Evolutionary conservation across 768 basidiomycete species (phyloP).

Genomic region (Sistotremastrum suecicum): DNA sequence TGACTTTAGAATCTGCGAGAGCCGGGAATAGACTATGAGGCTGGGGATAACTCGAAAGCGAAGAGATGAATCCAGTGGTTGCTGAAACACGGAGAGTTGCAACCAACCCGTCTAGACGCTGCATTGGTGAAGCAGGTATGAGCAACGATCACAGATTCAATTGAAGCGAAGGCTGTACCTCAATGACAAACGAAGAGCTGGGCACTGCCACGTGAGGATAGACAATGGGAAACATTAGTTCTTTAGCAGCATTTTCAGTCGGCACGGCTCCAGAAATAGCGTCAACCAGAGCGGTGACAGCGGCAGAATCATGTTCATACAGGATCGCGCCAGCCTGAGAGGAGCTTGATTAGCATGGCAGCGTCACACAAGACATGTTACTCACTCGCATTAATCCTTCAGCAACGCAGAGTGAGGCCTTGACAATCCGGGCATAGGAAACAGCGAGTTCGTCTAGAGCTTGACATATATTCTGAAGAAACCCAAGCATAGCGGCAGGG

Average conservation of each 20-base stretch:
- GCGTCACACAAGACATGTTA: not conserved
- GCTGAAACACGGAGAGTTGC: too few species aligned
- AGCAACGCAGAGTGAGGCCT: conserved; percentile 66
- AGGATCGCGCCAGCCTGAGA: conserved; percentile 54
- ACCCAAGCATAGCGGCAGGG: conserved; percentile 59
- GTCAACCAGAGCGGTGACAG: conserved; percentile 52
- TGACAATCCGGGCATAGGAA: conserved; percentile 71
- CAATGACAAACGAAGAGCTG: too few species aligned
- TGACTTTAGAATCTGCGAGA: conserved; percentile 22
- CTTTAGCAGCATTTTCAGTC: conserved; percentile 27
- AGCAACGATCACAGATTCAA: too few species aligned
- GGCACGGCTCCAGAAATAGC: conserved; percentile 30
- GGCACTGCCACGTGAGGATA: conserved; percentile 24
- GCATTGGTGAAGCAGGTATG: too few species aligned
- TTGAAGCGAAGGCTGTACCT: too few species aligned
- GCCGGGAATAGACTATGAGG: conserved; percentile 43
- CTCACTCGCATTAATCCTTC: conserved; percentile 68
- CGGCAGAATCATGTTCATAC: conserved; percentile 43
- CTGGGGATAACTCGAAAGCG: conserved; percentile 29
- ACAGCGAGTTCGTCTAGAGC: conserved; percentile 87
- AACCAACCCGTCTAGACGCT: too few species aligned
- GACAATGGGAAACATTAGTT: conserved; percentile 49
- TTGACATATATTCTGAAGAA: conserved; percentile 71
- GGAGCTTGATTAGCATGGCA: conserved; percentile 1
- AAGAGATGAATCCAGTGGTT: too few species aligned